phyloP scores from a whole-genome alignment of 202 grass and related monocot species.

The Dendrocalamus latiflorus region DNA sequence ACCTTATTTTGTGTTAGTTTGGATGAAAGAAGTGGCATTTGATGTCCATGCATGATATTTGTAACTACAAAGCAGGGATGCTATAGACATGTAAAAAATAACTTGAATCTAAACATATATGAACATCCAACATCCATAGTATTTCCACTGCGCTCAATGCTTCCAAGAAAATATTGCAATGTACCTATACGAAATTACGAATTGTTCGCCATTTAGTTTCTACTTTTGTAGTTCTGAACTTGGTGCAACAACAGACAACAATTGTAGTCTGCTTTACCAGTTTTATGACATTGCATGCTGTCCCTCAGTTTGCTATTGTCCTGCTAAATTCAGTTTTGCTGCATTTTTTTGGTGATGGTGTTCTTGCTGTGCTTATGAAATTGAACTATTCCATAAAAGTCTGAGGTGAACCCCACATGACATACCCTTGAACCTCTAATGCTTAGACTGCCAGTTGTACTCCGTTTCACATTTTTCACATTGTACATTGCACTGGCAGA shows the following conservation, averaged over 20 bases:
- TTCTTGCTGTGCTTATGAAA: neutral
- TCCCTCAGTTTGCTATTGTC: neutral
- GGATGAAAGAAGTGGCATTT: neutral
- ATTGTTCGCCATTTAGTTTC: neutral
- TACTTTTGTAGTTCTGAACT: neutral
- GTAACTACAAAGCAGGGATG: neutral
- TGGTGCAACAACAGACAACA: neutral
- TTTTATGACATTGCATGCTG: neutral
- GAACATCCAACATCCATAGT: neutral
- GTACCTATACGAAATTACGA: neutral
- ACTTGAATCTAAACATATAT: neutral
- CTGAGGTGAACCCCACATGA: neutral
- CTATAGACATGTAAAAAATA: neutral
- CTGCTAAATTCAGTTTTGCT: neutral
- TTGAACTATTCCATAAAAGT: neutral
- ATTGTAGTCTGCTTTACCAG: neutral
- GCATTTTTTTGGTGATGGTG: neutral
- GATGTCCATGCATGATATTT: neutral
- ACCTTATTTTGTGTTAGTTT: neutral
- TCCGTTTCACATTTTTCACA: slow-evolving; percentile 14
- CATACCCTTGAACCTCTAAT: neutral
- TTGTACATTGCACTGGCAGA: slow-evolving; percentile 42
- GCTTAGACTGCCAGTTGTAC: neutral
- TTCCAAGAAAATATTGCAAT: neutral
- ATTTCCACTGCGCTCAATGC: neutral